Evolutionary conservation across 345 rosid genomes (phyloP).

Genomic region (Citrus unshiu): DNA sequence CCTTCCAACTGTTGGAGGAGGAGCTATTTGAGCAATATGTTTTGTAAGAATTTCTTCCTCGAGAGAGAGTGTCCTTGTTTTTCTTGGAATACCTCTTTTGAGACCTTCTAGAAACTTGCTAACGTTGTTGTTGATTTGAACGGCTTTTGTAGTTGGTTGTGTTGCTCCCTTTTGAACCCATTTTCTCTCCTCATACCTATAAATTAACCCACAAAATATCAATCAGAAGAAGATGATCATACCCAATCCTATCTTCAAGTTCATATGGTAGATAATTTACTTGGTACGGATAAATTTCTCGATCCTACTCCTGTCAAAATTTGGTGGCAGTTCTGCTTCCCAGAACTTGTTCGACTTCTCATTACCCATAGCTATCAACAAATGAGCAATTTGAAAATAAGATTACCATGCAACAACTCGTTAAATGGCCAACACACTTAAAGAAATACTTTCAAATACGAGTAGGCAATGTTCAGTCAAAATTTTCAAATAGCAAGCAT

Average conservation of each 20-base stretch:
- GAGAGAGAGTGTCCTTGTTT: slow-evolving; percentile 54
- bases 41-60: slow-evolving; percentile 56
- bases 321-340: slow-evolving; percentile 54
- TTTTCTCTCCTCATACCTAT: slow-evolving; percentile 44
- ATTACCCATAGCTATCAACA: slow-evolving; percentile 48
- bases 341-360: slow-evolving; percentile 46
- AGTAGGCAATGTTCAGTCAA: background rate
- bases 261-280: slow-evolving; percentile 15
- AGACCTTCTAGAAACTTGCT: slow-evolving; percentile 22
- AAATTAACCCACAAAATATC: slow-evolving; percentile 1
- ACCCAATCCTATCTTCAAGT: background rate
- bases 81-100: slow-evolving; percentile 27
- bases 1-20: slow-evolving; percentile 34
- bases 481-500: background rate
- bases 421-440: background rate
- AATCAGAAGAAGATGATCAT: background rate
- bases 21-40: slow-evolving; percentile 28
- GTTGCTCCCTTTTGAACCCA: slow-evolving; percentile 33
- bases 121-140: slow-evolving; percentile 16
- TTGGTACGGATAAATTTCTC: slow-evolving; percentile 49
- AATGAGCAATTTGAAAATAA: slow-evolving; percentile 1
- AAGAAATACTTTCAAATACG: background rate
- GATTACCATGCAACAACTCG: background rate
- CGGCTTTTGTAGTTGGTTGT: slow-evolving; percentile 28
- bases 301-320: slow-evolving; percentile 38